Evolutionary conservation across 352 stramenopile species (phyloP).

Genomic region (Albugo candida): DNA sequence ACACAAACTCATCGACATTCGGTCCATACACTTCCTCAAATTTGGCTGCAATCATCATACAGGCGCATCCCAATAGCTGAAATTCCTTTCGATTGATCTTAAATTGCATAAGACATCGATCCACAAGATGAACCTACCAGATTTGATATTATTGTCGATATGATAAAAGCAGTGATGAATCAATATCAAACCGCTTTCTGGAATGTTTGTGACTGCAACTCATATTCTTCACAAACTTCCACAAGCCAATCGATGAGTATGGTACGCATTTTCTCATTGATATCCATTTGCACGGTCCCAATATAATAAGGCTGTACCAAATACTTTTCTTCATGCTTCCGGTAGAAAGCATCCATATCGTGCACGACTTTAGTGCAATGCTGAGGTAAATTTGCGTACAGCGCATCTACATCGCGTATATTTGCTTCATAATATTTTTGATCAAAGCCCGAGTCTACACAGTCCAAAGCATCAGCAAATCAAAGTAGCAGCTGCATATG

Average conservation of each 20-base stretch:
- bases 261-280: conserved; percentile 98
- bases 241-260: conserved; percentile 99
- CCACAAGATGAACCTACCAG: conserved; percentile 51
- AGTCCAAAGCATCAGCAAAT: background rate
- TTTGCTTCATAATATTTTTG: conserved; percentile 23
- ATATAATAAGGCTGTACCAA: conserved; percentile 37
- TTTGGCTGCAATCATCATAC: conserved; percentile 92
- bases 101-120: conserved; percentile 58
- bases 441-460: conserved; percentile 46
- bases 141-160: background rate
- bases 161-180: background rate
- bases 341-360: conserved; percentile 43
- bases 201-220: conserved; percentile 63
- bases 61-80: conserved; percentile 90
- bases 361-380: conserved; percentile 31
- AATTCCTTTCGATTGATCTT: conserved; percentile 83
- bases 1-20: conserved; percentile 89
- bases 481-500: background rate
- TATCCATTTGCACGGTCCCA: conserved; percentile 82
- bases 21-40: conserved; percentile 95
- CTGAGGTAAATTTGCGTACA: conserved; percentile 3
- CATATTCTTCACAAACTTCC: conserved; percentile 71
- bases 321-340: conserved; percentile 62
- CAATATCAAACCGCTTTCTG: conserved; percentile 37
- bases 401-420: conserved; percentile 38